Conservation (phyloP, 1,284 basidiomycete genomes). For the Cutaneotrichosporon sp. region DNA sequence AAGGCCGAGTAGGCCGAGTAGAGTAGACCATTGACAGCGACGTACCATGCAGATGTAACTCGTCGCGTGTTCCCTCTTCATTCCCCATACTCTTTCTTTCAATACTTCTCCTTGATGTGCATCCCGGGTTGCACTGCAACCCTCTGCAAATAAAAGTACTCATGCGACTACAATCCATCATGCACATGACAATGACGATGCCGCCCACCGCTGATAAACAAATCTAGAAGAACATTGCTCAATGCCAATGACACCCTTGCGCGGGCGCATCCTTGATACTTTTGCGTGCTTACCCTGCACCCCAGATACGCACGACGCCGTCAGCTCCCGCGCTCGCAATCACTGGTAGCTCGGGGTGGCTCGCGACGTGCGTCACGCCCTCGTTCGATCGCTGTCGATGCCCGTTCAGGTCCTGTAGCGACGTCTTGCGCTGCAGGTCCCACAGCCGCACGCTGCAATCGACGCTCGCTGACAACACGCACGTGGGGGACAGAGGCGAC, state of each 20-base stretch:
- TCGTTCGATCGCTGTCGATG: conserved; percentile 85
- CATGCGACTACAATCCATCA: conserved; percentile 12
- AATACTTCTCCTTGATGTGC: background rate
- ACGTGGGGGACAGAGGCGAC: conserved; percentile 66
- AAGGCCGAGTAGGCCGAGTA: conserved; percentile 16
- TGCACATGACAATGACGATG: conserved; percentile 14
- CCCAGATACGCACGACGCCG: conserved; percentile 83
- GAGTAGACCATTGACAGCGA: conserved; percentile 4
- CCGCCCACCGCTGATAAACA: background rate
- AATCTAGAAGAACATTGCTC: conserved; percentile 7
- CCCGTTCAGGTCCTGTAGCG: conserved; percentile 81
- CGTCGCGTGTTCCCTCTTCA: background rate
- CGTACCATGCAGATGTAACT: conserved; percentile 1
- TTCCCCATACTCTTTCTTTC: background rate
- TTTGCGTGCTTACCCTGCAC: conserved; percentile 25
- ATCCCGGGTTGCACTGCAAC: conserved; percentile 2
- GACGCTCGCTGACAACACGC: conserved; percentile 84
- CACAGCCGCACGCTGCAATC: conserved; percentile 94
- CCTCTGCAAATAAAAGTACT: conserved; percentile 8
- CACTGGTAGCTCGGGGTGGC: conserved; percentile 74
- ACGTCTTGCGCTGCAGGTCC: conserved; percentile 68
- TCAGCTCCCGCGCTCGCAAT: conserved; percentile 92
- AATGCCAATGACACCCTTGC: background rate
- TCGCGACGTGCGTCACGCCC: conserved; percentile 65
- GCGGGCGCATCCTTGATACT: background rate